phyloP scores from a whole-genome alignment of 805 yeast genomes.

The Blastobotrys peoriensis region DNA sequence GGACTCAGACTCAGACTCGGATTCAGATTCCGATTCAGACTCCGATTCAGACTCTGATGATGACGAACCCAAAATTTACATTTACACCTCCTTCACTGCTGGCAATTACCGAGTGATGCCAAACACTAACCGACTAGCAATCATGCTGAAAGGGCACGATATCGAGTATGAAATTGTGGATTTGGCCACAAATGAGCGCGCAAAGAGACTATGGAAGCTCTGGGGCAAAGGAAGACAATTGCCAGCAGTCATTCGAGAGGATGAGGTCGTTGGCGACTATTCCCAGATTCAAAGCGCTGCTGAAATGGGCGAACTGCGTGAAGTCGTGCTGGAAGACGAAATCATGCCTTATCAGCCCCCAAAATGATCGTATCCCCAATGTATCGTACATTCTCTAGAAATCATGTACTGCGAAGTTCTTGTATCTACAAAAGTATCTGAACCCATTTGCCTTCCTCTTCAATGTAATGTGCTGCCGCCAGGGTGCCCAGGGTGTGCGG shows the following conservation, averaged over 20 bases:
- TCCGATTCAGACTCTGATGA: conserved; percentile 5
- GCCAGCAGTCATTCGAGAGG: conserved; percentile 82
- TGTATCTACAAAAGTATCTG: no score
- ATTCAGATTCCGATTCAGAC: conserved; percentile 31
- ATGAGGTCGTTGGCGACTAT: conserved; percentile 82
- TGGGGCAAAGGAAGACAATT: conserved; percentile 58
- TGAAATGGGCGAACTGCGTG: conserved; percentile 38
- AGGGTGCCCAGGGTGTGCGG: no score
- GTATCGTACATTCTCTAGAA: no score
- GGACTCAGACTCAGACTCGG: no score
- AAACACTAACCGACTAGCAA: conserved; percentile 67
- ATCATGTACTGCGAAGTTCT: no score
- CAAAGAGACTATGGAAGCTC: conserved; percentile 77
- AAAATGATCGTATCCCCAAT: neutral
- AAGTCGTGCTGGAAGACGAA: conserved; percentile 18
- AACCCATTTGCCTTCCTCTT: no score
- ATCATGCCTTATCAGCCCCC: conserved; percentile 1
- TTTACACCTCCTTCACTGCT: conserved; percentile 83
- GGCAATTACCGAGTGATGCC: conserved; percentile 69
- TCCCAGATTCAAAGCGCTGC: conserved; percentile 81
- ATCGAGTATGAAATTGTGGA: conserved; percentile 65
- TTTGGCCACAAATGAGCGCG: conserved; percentile 81
- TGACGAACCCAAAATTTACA: conserved; percentile 38
- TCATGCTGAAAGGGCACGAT: conserved; percentile 69
- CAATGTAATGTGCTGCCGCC: no score